Base-by-base conservation (phyloP, 257 asterid species). In the Thymus quinquecostatus region DNA sequence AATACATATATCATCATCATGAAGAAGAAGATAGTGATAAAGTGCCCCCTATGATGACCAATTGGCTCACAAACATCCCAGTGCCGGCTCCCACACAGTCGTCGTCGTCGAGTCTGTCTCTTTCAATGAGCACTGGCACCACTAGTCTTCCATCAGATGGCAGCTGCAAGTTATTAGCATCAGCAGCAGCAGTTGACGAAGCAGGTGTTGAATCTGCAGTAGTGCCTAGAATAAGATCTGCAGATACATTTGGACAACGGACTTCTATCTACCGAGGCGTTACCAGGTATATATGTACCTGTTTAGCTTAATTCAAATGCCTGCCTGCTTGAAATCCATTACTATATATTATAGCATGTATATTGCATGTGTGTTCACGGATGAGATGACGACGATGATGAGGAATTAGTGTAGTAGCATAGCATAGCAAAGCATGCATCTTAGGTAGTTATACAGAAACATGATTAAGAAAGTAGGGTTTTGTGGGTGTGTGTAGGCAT, bases 221-320 rank as follows among this genome's bases (percentile, higher is more conserved):
- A 0, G 57, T 8, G 11, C 96, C 96, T 0, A 80, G 95, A 71
- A 21, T 21, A 21, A 81, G 96, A 59, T 77, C 89, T 11, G 66
- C 81, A 59, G 98, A 93, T 60, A 93, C 97, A 9, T 93, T 93
- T 73, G 98, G 98, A 6, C 98, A 93, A 83, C 80, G 98, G 84
- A 93, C 98, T 13, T 93, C 98, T 0, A 93, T 93, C 8, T 93
- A 93, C 70, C 80, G 98, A 76, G 98, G 98, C 21, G 98, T 93
- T 12, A 93, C 98, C 0, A 93, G 97, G 98, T 50, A 13, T 2
- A 0, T 49, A 49, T 12, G 1, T 12, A 41, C 1, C 7, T 38
- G 1, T 0, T 38, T 21, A 21, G 6, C 44, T 38, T 38, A 38
- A 38, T 38, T 5, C 4, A 5, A 5, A 5, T 1, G 6, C 48